Evolutionary conservation across 768 basidiomycete genomes (phyloP).

Genomic region (Paxillus rubicundulus): DNA sequence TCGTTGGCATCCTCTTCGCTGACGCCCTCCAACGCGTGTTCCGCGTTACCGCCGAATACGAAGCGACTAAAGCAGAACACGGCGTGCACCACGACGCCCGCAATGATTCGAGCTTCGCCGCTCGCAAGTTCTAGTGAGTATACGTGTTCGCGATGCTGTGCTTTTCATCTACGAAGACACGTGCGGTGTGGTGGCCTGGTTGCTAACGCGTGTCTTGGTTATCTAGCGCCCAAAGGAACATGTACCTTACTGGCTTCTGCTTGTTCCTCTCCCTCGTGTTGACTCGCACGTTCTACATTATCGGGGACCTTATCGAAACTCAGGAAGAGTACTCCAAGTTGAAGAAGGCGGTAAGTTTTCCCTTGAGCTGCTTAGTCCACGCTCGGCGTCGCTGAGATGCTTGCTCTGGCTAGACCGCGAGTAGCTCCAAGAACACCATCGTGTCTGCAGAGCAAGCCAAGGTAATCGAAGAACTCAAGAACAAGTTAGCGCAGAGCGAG

Average conservation of each 20-base stretch:
- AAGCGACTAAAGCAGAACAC: slow-evolving; percentile 57
- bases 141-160: background rate
- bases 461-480: slow-evolving; percentile 67
- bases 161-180: background rate
- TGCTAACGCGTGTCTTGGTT: background rate
- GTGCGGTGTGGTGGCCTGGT: background rate
- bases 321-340: slow-evolving; percentile 86
- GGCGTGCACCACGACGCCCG: slow-evolving; percentile 57
- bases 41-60: slow-evolving; percentile 69
- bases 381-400: background rate
- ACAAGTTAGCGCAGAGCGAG: slow-evolving; percentile 56
- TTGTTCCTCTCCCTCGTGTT: slow-evolving; percentile 95
- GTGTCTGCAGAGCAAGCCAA: slow-evolving; percentile 22
- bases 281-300: slow-evolving; percentile 88
- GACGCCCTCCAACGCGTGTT: slow-evolving; percentile 95
- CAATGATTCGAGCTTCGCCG: slow-evolving; percentile 85
- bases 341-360: slow-evolving; percentile 51
- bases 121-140: slow-evolving; percentile 89
- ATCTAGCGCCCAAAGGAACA: slow-evolving; percentile 78
- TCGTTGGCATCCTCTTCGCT: slow-evolving; percentile 82
- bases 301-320: slow-evolving; percentile 85
- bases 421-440: slow-evolving; percentile 29
- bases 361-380: background rate
- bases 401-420: slow-evolving; percentile 30
- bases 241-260: slow-evolving; percentile 90